These are phyloP conservation scores for Russula earlei DNA, from an alignment of 768 basidiomycete species.

Conservation along the genomic window DNA sequence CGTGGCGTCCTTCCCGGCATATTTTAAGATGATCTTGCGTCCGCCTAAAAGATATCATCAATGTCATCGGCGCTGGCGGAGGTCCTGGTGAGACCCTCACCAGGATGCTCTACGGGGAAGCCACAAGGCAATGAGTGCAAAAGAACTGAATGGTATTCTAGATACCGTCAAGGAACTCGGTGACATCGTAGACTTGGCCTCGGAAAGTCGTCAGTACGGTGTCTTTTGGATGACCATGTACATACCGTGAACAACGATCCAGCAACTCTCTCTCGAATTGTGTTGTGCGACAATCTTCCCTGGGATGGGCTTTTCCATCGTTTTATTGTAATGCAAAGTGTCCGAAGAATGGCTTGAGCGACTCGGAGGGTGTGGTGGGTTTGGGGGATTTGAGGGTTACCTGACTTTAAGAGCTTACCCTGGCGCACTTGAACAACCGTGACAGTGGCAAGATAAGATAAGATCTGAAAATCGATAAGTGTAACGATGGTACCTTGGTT, in stretches of 20 bases:
- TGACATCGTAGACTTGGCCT: slow-evolving; percentile 38
- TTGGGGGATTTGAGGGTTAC: background rate
- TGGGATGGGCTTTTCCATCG: slow-evolving; percentile 2
- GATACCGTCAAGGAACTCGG: slow-evolving; percentile 32
- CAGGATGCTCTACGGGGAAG: slow-evolving; percentile 15
- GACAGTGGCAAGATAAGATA: too few relatives aligned
- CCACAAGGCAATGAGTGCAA: background rate
- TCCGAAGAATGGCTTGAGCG: background rate
- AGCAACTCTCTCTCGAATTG: slow-evolving; percentile 19
- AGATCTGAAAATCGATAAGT: too few relatives aligned
- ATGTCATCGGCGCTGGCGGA: background rate
- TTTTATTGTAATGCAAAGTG: background rate
- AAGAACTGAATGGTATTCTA: background rate
- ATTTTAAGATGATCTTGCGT: slow-evolving; percentile 42
- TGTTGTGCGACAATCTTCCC: slow-evolving; percentile 16
- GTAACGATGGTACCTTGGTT: too few relatives aligned
- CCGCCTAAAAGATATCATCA: slow-evolving; percentile 29
- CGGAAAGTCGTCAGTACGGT: background rate
- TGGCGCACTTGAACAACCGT: too few relatives aligned
- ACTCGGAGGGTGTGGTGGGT: background rate
- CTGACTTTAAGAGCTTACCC: too few relatives aligned
- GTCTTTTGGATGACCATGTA: background rate
- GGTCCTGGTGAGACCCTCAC: background rate
- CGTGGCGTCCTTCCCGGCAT: slow-evolving; percentile 46
- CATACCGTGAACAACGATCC: slow-evolving; percentile 19